Conservation (phyloP, 176 grass and related monocot species). For the Thinopyrum elongatum region DNA sequence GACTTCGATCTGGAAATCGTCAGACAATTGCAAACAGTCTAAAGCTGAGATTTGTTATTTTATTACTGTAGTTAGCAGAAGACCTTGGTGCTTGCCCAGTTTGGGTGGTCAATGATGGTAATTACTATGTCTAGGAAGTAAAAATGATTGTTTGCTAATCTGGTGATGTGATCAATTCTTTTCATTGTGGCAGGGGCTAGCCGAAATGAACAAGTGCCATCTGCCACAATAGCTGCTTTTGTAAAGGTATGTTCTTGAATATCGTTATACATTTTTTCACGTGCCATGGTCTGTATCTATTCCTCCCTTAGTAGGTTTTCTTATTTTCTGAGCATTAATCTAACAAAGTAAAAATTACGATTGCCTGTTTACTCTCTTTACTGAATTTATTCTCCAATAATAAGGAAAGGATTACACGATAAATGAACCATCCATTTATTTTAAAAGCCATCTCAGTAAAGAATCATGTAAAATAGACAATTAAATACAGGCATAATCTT, state of each 20-base stretch:
- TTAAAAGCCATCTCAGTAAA: conserved; percentile 12
- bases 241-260: conserved; percentile 63
- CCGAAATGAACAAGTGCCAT: conserved; percentile 61
- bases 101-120: conserved; percentile 93
- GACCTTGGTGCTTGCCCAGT: conserved; percentile 76
- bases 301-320: conserved; percentile 7
- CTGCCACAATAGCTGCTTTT: conserved; percentile 65
- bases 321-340: conserved; percentile 1
- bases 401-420: background rate
- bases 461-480: background rate
- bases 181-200: conserved; percentile 69
- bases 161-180: conserved; percentile 1
- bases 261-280: background rate
- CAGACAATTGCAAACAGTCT: background rate
- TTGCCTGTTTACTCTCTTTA: conserved; percentile 2
- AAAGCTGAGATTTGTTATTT: conserved; percentile 30
- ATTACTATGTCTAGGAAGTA: conserved; percentile 18
- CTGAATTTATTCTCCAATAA: background rate
- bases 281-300: background rate
- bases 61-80: conserved; percentile 71
- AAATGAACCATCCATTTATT: conserved; percentile 9
- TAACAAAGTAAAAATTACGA: background rate
- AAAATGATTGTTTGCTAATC: conserved; percentile 2
- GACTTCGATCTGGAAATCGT: conserved; percentile 11
- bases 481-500: conserved; percentile 8